Evolutionary conservation across 345 rosid species (phyloP).

Genomic region (Turnera subulata): DNA sequence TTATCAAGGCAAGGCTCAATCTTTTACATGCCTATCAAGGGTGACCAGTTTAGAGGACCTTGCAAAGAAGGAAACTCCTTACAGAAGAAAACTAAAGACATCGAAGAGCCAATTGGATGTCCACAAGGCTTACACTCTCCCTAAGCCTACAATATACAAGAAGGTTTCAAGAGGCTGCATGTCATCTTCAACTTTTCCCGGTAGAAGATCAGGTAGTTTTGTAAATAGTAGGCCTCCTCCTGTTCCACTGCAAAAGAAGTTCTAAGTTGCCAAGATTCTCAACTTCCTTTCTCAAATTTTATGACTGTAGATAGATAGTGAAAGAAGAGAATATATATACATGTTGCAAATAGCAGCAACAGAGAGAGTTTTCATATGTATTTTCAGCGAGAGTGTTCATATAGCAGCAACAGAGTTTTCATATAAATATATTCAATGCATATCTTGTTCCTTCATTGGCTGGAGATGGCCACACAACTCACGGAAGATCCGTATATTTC

Average conservation of each 20-base stretch:
- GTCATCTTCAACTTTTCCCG: constrained; percentile 18
- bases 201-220: constrained; percentile 23
- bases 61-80: constrained; percentile 40
- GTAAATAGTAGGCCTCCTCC: constrained; percentile 30
- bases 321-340: too few relatives aligned
- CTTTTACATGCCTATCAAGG: constrained; percentile 67
- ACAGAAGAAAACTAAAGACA: constrained; percentile 31
- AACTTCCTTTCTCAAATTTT: not conserved
- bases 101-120: constrained; percentile 48
- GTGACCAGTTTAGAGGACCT: constrained; percentile 62
- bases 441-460: too few relatives aligned
- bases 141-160: constrained; percentile 36
- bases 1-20: constrained; percentile 73
- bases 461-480: too few relatives aligned
- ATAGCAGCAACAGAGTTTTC: too few relatives aligned
- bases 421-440: too few relatives aligned
- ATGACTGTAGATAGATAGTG: too few relatives aligned
- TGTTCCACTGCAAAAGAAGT: constrained; percentile 30
- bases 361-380: too few relatives aligned
- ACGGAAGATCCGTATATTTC: too few relatives aligned
- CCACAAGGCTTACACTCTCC: constrained; percentile 23
- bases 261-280: not conserved
- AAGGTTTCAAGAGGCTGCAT: constrained; percentile 28
- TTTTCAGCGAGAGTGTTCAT: too few relatives aligned
- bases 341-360: too few relatives aligned